Conservation (phyloP, 2,329 filamentous ascomycete species). For the Colletotrichum sp. region DNA sequence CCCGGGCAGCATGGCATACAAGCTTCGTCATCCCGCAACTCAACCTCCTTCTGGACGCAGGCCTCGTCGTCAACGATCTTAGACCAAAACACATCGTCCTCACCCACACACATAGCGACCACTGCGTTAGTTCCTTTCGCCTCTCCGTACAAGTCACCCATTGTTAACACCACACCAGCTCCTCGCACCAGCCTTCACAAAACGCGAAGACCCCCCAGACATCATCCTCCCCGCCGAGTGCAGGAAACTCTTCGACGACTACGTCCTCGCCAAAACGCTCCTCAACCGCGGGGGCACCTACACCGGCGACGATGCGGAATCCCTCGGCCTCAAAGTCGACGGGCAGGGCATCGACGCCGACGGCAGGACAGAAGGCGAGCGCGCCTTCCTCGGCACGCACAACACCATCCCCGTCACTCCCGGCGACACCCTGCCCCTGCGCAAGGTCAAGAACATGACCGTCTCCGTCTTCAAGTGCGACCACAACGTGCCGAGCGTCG, state of each 20-base stretch:
- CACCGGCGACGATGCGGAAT: constrained; percentile 29
- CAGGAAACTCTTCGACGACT: constrained; percentile 41
- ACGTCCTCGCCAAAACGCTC: constrained; percentile 42
- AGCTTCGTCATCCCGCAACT: constrained; percentile 55
- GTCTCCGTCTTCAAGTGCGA: constrained; percentile 50
- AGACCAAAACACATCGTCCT: constrained; percentile 55
- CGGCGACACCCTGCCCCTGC: constrained; percentile 40
- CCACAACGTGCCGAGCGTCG: constrained; percentile 52
- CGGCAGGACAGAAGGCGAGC: constrained; percentile 16
- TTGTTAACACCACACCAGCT: constrained; percentile 21
- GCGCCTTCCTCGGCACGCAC: constrained; percentile 40
- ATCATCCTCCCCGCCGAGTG: constrained; percentile 49
- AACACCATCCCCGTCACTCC: constrained; percentile 38
- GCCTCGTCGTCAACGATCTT: constrained; percentile 47
- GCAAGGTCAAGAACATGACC: constrained; percentile 38
- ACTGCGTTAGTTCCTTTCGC: constrained; percentile 28
- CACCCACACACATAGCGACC: constrained; percentile 54
- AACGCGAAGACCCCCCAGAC: constrained; percentile 48
- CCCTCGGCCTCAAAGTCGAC: constrained; percentile 15
- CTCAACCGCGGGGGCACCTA: constrained; percentile 46
- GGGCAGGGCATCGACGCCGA: constrained; percentile 23
- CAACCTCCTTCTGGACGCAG: constrained; percentile 54
- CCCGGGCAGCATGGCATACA: constrained; percentile 56
- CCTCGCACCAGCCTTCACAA: constrained; percentile 46
- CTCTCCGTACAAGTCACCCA: too few relatives aligned